Conservation (phyloP, 2,329 filamentous ascomycete species). For the Aotearoamyces nothofagi region DNA sequence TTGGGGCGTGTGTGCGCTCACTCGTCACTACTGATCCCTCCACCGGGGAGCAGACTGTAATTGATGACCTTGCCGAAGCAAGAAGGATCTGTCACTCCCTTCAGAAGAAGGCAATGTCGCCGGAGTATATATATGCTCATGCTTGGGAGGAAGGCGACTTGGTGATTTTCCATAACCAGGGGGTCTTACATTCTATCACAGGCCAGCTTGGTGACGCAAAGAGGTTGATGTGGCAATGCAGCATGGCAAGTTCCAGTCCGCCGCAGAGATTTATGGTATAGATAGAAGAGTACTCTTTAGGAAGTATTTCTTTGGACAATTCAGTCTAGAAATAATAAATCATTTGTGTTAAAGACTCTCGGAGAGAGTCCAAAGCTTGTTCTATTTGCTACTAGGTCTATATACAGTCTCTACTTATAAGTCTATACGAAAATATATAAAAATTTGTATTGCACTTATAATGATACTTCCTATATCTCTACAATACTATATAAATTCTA, state of each 20-base stretch:
- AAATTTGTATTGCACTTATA: too few relatives aligned
- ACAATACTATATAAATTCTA: too few relatives aligned
- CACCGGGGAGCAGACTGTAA: conserved; percentile 7
- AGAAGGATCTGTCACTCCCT: conserved; percentile 15
- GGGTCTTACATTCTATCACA: conserved; percentile 18
- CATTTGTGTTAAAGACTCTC: too few relatives aligned
- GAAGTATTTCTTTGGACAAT: too few relatives aligned
- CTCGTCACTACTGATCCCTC: conserved; percentile 10
- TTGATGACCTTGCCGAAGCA: conserved; percentile 10
- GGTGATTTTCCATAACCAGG: conserved; percentile 20
- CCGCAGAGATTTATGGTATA: too few relatives aligned
- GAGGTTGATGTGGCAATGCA: background rate
- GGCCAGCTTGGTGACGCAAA: background rate
- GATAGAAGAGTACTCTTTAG: too few relatives aligned
- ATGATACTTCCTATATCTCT: too few relatives aligned
- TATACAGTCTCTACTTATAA: too few relatives aligned
- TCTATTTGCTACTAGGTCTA: too few relatives aligned
- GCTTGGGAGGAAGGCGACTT: conserved; percentile 17
- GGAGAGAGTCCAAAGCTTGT: too few relatives aligned
- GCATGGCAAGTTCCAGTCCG: background rate
- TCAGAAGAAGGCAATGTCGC: conserved; percentile 13
- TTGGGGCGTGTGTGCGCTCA: conserved; percentile 12
- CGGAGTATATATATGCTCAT: conserved; percentile 20
- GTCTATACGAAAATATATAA: too few relatives aligned
- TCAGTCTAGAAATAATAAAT: too few relatives aligned